Base-by-base conservation (phyloP, 495 filamentous ascomycete species). In the Saxophila tyrrhenica region DNA sequence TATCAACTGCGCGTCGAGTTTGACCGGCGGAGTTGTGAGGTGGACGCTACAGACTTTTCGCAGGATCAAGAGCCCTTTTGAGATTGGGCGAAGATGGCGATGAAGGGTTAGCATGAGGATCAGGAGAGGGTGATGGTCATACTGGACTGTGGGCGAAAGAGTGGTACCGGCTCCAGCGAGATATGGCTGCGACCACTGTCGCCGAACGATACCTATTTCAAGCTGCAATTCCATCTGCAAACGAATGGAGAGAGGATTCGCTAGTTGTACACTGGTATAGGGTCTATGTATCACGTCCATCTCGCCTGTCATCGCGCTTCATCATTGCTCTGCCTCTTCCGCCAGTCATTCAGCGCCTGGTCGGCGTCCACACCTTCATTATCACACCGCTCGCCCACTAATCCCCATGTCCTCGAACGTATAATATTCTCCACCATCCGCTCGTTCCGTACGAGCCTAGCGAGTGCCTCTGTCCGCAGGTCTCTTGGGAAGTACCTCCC, bases 361-460 rank as follows among this genome's bases (percentile, higher is more conserved):
- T 90, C 79, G 74, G 82, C 86, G 2, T 73, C 65, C 17, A 52
- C 13, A 3, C 72, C 74, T 25, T 67, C 65, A 52, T 73, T 75
- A 19, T 79, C 81, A 66, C 92, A 98, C 62, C 87, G 75, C 55
- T 91, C 87, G 13, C 70, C 74, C n/a, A 97, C 78, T 35, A 94
- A 62, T 1, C 75, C 75, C 92, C 92, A 98, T 3, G 82, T 92
- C 58, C 89, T 75, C 24, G 78, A 72, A 56, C 94, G 77, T 49
- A 98, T 81, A 41, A 97, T 96, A 35, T 80, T 78, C 67, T 98
- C 92, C 20, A 98, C 86, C 16, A 78, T 80, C 58, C 84, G 77
- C 71, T 98, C 90, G 67, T 87, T 89, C 57, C 91, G 78, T 29
- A 97, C 68, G 44, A 95, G 56, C 29, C 70, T 76, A 11, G 89